Conservation (phyloP, 2,329 filamentous ascomycete genomes). For the Hymenoscyphus repandus region DNA sequence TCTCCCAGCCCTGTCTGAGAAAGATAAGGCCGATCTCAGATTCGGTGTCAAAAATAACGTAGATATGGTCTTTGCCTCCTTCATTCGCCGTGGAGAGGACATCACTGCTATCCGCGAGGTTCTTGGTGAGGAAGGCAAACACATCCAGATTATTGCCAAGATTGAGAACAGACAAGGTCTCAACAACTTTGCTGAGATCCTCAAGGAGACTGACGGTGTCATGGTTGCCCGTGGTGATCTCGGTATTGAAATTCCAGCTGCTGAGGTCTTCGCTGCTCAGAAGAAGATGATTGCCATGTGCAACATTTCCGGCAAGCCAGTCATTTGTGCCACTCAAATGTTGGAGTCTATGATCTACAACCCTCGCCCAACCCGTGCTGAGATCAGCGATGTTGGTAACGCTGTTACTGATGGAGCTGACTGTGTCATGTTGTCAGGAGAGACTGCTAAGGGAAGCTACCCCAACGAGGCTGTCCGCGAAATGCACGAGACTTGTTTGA, state of each 20-base stretch:
- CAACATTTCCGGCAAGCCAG: constrained; percentile 98
- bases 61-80: constrained; percentile 98
- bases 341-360: constrained; percentile 99
- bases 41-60: constrained; percentile 99
- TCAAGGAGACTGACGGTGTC: constrained; percentile 94
- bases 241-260: constrained; percentile 97
- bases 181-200: constrained; percentile 98
- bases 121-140: constrained; percentile 83
- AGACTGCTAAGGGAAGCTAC: constrained; percentile 97
- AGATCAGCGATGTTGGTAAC: constrained; percentile 98
- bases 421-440: constrained; percentile 99
- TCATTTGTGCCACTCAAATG: constrained; percentile 99
- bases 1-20: constrained; percentile 93
- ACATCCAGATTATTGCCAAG: constrained; percentile 99
- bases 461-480: constrained; percentile 86
- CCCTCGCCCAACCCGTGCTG: constrained; percentile 92
- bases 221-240: constrained; percentile 99
- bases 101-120: constrained; percentile 89
- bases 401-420: constrained; percentile 96
- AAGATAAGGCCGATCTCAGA: constrained; percentile 88
- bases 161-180: constrained; percentile 99
- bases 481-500: constrained; percentile 97
- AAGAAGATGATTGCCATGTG: constrained; percentile 99
- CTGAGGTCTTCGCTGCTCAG: constrained; percentile 98
- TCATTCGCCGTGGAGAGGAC: constrained; percentile 91